Evolutionary conservation across 805 yeast genomes (phyloP), one percentile per base, ranked within the genome.

Genomic region (Brettanomyces bruxellensis): DNA sequence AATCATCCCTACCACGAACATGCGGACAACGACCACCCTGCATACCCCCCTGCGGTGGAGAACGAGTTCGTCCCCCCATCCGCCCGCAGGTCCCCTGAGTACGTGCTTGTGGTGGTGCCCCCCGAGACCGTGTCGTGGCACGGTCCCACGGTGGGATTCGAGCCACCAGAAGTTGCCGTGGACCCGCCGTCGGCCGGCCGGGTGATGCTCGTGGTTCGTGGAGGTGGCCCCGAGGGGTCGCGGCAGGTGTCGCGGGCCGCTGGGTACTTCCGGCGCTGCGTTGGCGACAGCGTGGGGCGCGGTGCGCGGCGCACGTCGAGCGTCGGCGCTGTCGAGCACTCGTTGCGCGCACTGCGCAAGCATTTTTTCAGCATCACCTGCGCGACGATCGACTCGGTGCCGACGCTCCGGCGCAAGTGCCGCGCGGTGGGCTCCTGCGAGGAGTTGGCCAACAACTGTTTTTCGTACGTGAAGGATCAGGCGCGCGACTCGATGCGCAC

Each of bases 61-160:
- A 6, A 13, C 12, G n/a, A 38, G n/a, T 35, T 38, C 13, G 25
- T 50, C 4, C 13, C 34, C 2, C 23, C 14, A n/a, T 37, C 40
- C 18, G 18, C 18, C 18, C 18, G 18, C 18, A 18, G 18, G 18
- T 18, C 18, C 18, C 18, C 18, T n/a, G 13, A 11, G 0, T 87
- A 86, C 52, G 74, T 87, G 12, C 55, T 89, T 25, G 83, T 87
- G 0, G 64, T 90, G 4, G 81, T 86, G 55, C 89, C 95, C 0
- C 0, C 73, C 82, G 3, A 86, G 86, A 55, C 95, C 96, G 0
- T 90, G 64, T 78, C 86, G 43, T 91, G 98, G 98, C 89, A 85
- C 50, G 97, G 97, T 4, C 73, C 77, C 14, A 80, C 84, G 51
- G 72, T 81, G 36, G 75, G 79, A 39, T 60, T 86, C 5, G 70